phyloP scores from a whole-genome alignment of 2,329 filamentous ascomycete genomes.

The Ophiocordyceps australis region DNA sequence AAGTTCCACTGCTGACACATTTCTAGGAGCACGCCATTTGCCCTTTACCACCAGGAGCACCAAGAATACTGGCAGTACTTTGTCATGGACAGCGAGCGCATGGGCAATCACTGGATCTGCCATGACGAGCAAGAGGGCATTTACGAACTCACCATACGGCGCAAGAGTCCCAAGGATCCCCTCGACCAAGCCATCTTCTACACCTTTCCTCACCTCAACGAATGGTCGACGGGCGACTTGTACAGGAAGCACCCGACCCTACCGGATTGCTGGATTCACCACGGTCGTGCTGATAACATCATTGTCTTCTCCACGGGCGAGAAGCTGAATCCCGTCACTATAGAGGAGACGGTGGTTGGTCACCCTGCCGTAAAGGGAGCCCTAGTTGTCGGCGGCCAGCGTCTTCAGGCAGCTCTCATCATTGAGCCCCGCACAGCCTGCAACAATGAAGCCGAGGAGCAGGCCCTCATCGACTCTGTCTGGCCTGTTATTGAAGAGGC shows the following conservation, averaged over 20 bases:
- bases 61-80: constrained; percentile 21
- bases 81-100: constrained; percentile 16
- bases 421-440: constrained; percentile 21
- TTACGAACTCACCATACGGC: constrained; percentile 10
- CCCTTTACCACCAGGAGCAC: constrained; percentile 12
- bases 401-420: constrained; percentile 26
- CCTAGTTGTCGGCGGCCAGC: constrained; percentile 21
- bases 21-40: constrained; percentile 14
- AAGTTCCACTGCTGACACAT: neutral
- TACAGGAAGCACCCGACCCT: constrained; percentile 17
- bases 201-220: constrained; percentile 18
- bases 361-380: constrained; percentile 11
- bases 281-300: constrained; percentile 19
- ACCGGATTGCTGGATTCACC: constrained; percentile 13
- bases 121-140: constrained; percentile 1
- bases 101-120: constrained; percentile 19
- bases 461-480: constrained; percentile 19
- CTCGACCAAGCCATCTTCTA: constrained; percentile 17
- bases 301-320: constrained; percentile 21
- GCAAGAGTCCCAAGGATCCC: constrained; percentile 6
- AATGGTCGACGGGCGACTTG: constrained; percentile 25
- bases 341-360: constrained; percentile 13
- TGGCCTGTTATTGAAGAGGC: constrained; percentile 23
- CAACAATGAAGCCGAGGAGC: constrained; percentile 4
- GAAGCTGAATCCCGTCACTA: constrained; percentile 20